Conservation (phyloP, 176 grass and related monocot genomes). For the Phragmites australis region DNA sequence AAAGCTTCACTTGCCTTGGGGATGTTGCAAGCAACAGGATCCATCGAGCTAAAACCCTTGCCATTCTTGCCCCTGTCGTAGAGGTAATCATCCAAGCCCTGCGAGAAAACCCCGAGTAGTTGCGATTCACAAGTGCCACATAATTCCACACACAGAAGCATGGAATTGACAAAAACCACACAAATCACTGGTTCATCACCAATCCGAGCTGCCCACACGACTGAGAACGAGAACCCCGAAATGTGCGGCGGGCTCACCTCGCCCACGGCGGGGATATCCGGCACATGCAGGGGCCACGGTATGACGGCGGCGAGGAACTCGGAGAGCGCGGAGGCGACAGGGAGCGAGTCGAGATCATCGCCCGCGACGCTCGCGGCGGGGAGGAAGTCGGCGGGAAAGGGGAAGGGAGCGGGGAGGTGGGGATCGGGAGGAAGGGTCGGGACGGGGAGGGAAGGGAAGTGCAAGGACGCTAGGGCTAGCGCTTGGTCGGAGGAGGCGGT, state of each 20-base stretch:
- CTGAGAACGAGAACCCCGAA: background rate
- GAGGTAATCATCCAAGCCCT: slow-evolving; percentile 34
- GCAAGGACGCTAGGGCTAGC: slow-evolving; percentile 42
- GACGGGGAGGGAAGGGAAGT: slow-evolving; percentile 56
- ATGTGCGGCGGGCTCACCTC: slow-evolving; percentile 35
- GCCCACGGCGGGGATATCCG: slow-evolving; percentile 15
- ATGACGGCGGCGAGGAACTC: slow-evolving; percentile 54
- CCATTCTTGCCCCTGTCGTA: slow-evolving; percentile 22
- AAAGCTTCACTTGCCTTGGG: slow-evolving; percentile 32
- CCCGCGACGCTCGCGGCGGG: background rate
- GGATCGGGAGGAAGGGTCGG: slow-evolving; percentile 55
- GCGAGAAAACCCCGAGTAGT: slow-evolving; percentile 2
- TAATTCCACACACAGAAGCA: background rate
- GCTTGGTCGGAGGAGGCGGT: slow-evolving; percentile 38
- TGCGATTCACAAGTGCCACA: slow-evolving; percentile 7
- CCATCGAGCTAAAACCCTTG: slow-evolving; percentile 26
- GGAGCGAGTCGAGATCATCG: slow-evolving; percentile 48
- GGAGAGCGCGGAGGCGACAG: slow-evolving; percentile 49
- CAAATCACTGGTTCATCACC: background rate
- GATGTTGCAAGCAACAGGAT: background rate
- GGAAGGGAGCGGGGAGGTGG: slow-evolving; percentile 14
- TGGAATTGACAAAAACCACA: slow-evolving; percentile 2
- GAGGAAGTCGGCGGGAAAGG: slow-evolving; percentile 36
- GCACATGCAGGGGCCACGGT: slow-evolving; percentile 38
- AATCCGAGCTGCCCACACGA: slow-evolving; percentile 6